Base-by-base conservation (phyloP, 495 filamentous ascomycete genomes). In the Penicillium turbatum region DNA sequence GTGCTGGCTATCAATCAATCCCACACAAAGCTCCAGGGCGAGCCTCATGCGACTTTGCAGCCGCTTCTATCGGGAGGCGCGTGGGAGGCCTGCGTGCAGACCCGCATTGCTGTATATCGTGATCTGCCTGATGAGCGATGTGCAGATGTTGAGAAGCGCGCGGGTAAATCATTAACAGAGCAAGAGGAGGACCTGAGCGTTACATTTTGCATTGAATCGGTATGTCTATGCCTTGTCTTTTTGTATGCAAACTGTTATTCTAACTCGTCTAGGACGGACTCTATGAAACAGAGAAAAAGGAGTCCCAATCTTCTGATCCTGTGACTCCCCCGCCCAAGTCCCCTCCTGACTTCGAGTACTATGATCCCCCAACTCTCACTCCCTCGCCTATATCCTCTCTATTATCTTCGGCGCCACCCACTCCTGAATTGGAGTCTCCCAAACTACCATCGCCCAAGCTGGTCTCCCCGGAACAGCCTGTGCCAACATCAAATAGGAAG, bases 51-150 rank as follows among this genome's bases (percentile, higher is more conserved):
- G 12, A 79, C 84, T n/a, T 74, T 95, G n/a, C 72, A 82, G 48
- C 88, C 90, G 5, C 79, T 85, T 26, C 69, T 93, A 52, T 84
- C 83, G 44, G 79, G 78, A 17, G 71, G 67, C 4, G 76, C 82
- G 6, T 93, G 89, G 89, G 89, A 92, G 32, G 79, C 72, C 34
- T 79, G 78, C 29, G 71, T 93, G 4, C 79, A 78, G 55, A 85
- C 80, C 42, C 72, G 87, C 36, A 69, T 95, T 48, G 82, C 84
- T 30, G 60, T 95, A 38, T 92, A 88, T 65, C 73, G 84, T 45
- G 87, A 90, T 72, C 84, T 70, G 15, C 55, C 54, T 6, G 43
- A 55, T 43, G 34, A 62, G 32, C 57, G 78, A 15, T 71, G 71
- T 53, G 75, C 73, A n/a, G 76, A 75, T 31, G 59, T 81, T 13